These are phyloP conservation scores for Myxozyma lipomycoides DNA, from an alignment of 805 yeast genomes.

Conservation along the genomic window DNA sequence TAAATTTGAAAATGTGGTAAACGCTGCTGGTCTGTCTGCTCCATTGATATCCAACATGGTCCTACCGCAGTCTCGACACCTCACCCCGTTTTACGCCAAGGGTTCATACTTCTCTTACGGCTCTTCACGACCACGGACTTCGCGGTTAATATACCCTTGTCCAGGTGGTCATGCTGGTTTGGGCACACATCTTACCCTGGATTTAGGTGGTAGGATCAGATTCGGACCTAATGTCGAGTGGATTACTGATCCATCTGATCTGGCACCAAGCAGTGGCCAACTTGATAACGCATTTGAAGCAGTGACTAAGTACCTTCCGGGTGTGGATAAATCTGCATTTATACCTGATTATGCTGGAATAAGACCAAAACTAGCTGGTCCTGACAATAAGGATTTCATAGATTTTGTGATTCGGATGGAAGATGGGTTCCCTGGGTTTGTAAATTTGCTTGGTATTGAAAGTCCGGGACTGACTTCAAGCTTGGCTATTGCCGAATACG, in stretches of 20 bases:
- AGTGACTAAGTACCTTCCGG: conserved; percentile 61
- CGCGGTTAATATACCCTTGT: conserved; percentile 70
- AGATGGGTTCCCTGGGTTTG: conserved; percentile 68
- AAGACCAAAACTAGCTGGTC: conserved; percentile 66
- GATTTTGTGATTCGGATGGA: conserved; percentile 75
- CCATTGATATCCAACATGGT: conserved; percentile 66
- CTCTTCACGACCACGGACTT: conserved; percentile 47
- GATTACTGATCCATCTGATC: conserved; percentile 43
- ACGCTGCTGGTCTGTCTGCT: conserved; percentile 78
- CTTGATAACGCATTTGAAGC: conserved; percentile 54
- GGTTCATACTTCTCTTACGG: conserved; percentile 73
- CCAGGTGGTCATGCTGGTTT: conserved; percentile 68
- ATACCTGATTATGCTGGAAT: conserved; percentile 75
- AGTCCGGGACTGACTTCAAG: conserved; percentile 81
- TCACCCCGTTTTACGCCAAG: conserved; percentile 66
- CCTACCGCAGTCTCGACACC: conserved; percentile 57
- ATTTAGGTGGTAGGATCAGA: conserved; percentile 69
- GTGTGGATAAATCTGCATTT: conserved; percentile 48
- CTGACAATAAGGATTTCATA: conserved; percentile 48
- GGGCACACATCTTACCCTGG: conserved; percentile 85
- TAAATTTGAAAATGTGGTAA: conserved; percentile 57
- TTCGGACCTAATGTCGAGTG: conserved; percentile 92
- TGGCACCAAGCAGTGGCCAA: conserved; percentile 39
- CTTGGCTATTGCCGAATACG: conserved; percentile 78
- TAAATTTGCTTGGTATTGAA: conserved; percentile 78